Evolutionary conservation across 2,329 filamentous ascomycete genomes (phyloP).

Genomic region (Curvularia eragrostidis): DNA sequence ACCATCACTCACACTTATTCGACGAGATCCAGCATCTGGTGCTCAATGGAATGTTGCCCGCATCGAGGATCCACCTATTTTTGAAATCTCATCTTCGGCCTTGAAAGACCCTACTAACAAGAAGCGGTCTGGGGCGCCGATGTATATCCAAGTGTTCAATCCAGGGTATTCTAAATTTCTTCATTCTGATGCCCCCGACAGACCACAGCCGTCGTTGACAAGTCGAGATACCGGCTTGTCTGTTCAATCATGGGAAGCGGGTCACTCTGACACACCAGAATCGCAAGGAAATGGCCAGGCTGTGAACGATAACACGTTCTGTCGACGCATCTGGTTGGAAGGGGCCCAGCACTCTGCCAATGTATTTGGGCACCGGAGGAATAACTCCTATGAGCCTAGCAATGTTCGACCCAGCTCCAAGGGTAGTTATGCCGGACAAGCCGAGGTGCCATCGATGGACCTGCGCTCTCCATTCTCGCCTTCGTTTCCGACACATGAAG

Average conservation of each 20-base stretch:
- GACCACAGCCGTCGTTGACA: constrained; percentile 21
- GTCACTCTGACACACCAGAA: neutral
- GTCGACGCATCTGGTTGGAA: constrained; percentile 58
- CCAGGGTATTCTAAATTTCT: constrained; percentile 67
- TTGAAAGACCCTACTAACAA: constrained; percentile 38
- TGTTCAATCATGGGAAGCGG: constrained; percentile 16
- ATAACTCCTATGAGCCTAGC: constrained; percentile 40
- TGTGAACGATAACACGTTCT: constrained; percentile 46
- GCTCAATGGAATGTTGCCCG: constrained; percentile 61
- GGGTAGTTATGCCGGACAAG: constrained; percentile 26
- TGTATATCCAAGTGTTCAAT: constrained; percentile 64
- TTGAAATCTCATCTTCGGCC: constrained; percentile 54
- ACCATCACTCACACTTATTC: constrained; percentile 56
- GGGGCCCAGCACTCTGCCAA: constrained; percentile 50
- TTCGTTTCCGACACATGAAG: constrained; percentile 31
- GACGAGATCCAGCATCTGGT: constrained; percentile 57
- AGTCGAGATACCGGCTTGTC: constrained; percentile 27
- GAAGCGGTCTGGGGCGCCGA: constrained; percentile 51
- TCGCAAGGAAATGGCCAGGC: neutral
- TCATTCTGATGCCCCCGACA: constrained; percentile 32
- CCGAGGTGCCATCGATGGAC: constrained; percentile 24
- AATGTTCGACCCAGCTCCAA: constrained; percentile 32
- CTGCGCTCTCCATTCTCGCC: constrained; percentile 21
- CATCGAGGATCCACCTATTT: constrained; percentile 55
- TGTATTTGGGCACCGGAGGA: constrained; percentile 51